Base-by-base conservation (phyloP, 2,329 filamentous ascomycete species). In the Alternaria gaisen region DNA sequence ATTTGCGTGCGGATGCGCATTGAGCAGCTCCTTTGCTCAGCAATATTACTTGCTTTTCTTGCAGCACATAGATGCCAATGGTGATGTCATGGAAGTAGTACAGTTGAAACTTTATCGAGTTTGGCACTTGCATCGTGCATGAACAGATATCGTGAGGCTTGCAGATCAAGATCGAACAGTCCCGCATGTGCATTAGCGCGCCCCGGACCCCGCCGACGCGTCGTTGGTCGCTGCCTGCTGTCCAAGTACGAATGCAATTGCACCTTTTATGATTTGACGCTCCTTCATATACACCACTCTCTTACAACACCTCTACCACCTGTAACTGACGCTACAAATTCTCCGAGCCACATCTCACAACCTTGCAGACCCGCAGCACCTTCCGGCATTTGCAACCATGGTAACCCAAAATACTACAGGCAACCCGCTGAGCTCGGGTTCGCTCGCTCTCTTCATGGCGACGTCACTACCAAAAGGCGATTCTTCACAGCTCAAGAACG, bases 401-500 rank as follows among this genome's bases (percentile, higher is more conserved):
- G 65, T 73, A 11, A 63, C 57, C 46, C 54, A 69, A 22, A 72
- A 70, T 44, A 74, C 70, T n/a, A 63, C 70, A 46, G 76, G 75
- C 64, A 83, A 82, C 67, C 77, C 80, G 67, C 80, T 84, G 28
- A 78, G 79, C 56, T 80, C 82, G 46, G 72, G 69, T 22, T 80
- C 78, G 12, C 77, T 85, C 50, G 74, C 79, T 32, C 66, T 72
- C 24, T 74, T 80, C 67, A 84, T 84, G 77, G 77, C 79, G 36
- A 70, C 75, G 30, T 81, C 80, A 40, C 70, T 84, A 44, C 80
- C 83, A 1, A 73, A 73, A 60, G 69, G 76, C 38, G 67, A 72
- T 11, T 71, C 70, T 1, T 75, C 80, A 44, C 76, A 81, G 66
- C 70, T 94, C 30, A 88, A 89, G 67, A 90, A 86, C 59, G 86